Percentiles rank a stretch among this genome's conserved stretches.
These are phyloP conservation scores for Hordeum pubiflorum DNA, from an alignment of 202 grass and related monocot genomes.

Conservation along the genomic window DNA sequence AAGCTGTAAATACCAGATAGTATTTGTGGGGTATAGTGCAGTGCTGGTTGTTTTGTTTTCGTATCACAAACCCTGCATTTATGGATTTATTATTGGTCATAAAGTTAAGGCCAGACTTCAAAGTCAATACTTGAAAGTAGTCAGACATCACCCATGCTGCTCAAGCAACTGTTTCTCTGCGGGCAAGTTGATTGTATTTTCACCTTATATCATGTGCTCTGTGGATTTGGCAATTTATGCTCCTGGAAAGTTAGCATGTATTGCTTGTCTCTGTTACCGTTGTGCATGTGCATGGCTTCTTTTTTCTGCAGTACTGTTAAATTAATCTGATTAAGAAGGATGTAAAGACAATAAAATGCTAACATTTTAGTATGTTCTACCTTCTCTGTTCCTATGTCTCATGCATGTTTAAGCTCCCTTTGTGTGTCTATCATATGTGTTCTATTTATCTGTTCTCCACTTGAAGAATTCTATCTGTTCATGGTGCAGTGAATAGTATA, in stretches of 20 bases:
- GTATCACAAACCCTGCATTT: background rate
- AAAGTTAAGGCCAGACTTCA: background rate
- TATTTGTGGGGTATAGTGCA: background rate
- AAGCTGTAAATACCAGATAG: background rate
- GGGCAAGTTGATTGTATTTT: background rate
- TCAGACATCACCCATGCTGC: background rate
- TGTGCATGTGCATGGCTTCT: background rate
- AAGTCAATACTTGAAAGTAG: background rate
- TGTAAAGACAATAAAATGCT: background rate
- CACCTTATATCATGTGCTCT: background rate
- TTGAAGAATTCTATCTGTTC: slow-evolving; percentile 18
- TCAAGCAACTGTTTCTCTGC: background rate
- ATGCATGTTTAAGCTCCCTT: slow-evolving; percentile 2
- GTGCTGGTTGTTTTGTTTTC: background rate
- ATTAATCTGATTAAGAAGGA: background rate
- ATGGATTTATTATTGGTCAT: background rate
- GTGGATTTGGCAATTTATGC: background rate
- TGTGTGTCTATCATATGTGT: background rate
- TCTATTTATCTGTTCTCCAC: slow-evolving; percentile 1
- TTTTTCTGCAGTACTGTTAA: background rate
- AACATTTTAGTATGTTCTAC: background rate
- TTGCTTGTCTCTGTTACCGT: background rate
- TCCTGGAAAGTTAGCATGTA: background rate
- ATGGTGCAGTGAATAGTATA: slow-evolving; percentile 63
- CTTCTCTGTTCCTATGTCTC: background rate